A percentile compares a stretch with the other conserved stretches of the same genome.
Conservation (phyloP, 2,329 filamentous ascomycete species). For the Fusarium longipes region DNA sequence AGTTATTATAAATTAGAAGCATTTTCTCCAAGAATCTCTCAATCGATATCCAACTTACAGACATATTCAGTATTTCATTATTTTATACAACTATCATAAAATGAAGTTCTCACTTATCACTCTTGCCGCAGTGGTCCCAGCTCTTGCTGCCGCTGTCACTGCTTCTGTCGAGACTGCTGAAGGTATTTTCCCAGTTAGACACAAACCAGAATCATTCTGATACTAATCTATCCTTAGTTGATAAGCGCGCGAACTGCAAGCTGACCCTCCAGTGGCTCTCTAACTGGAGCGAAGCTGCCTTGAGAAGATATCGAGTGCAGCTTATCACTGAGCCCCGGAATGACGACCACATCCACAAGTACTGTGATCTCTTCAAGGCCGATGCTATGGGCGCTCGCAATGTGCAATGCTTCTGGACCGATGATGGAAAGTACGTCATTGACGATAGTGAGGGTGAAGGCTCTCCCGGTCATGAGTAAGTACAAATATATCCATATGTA, state of each 20-base stretch:
- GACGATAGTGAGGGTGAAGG: constrained; percentile 1
- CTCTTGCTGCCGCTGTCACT: not conserved
- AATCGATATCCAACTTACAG: not conserved
- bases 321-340: constrained; percentile 5
- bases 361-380: not conserved
- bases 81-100: not conserved
- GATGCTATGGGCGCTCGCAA: not conserved
- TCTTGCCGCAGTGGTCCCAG: not conserved
- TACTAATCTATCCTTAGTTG: not conserved
- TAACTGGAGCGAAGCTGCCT: constrained; percentile 2
- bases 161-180: not conserved
- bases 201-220: not conserved
- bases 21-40: not conserved
- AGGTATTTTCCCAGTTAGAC: not conserved
- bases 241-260: not conserved
- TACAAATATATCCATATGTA: not conserved
- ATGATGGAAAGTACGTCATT: not conserved
- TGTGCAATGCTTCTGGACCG: constrained; percentile 4
- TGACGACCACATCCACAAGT: not conserved
- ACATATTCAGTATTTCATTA: not conserved
- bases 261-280: not conserved
- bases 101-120: not conserved
- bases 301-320: constrained; percentile 1
- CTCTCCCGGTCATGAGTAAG: not conserved
- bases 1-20: not conserved